Base-by-base conservation (phyloP, 805 yeast genomes). In the Tetrapisispora namnaoensis region DNA sequence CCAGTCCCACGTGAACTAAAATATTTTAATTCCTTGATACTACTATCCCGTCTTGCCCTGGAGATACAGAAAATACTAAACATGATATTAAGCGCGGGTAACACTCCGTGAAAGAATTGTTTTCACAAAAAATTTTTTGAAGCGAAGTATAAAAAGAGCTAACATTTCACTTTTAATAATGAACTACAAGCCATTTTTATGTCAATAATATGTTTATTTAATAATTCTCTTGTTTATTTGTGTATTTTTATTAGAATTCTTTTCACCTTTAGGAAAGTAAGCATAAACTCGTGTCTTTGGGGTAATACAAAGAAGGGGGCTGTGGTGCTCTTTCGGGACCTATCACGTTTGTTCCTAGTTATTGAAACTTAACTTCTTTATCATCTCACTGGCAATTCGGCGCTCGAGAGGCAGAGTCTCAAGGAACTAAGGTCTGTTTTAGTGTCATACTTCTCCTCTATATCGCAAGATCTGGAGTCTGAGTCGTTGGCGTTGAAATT, bases 401-500 rank as follows among this genome's bases (percentile, higher is more conserved):
- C 85, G 84, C 87, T 73, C 76, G 83, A 57, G 83, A 76, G 81
- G 82, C 81, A 75, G 63, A 67, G 68, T 60, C 61, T 60, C 62
- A 61, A 61, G 67, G 66, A 60, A 56, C 54, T 50, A 39, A 44
- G 46, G 44, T 45, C 36, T 50, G 34, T 48, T 45, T 45, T 44
- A 42, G 7, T 49, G 39, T 47, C 42, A 34, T 44, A 54, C 67
- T 59, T 64, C 68, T 63, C 67, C 68, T 51, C 68, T 47, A 62
- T 51, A 62, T 65, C 65, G 56, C 51, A 49, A 42, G 37, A 27
- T 32, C 49, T 57, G 61, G 63, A 67, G 59, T 53, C 48, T 59
- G 66, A 61, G 64, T 64, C 60, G 63, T 53, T 51, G 41, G 20
- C 38, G 1, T 27, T 38, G 28, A 30, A 32, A 38, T 56, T 49